Evolutionary conservation across 257 asterid genomes (phyloP), one percentile per base, ranked within the genome.

Genomic region (Salvia rosmarinus): DNA sequence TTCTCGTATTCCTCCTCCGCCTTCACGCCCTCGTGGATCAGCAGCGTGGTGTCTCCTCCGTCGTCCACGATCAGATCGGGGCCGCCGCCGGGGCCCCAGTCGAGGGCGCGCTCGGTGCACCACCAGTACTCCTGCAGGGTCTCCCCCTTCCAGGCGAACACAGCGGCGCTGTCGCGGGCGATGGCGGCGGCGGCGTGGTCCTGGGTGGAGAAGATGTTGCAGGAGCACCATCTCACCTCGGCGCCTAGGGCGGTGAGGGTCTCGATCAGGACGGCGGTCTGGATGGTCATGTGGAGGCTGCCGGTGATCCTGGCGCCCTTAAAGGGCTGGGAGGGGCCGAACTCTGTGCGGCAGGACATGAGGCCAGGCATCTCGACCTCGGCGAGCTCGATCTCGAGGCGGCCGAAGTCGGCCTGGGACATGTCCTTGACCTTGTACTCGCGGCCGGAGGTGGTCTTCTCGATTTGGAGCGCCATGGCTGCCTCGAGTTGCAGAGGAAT

Each of bases 371-470:
- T 81, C 71, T 81, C 85, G 59, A 81, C 85, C 74, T 78, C 85
- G 69, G 85, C 85, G 25, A 78, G 83, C 70, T 81, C 85, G 60
- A 81, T 40, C 16, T 81, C 85, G 75, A 81, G 85, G 64, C 85
- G 81, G 70, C 85, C 85, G 75, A 81, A 81, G 28, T 81, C 85
- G 19, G 85, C 85, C 81, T 78, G 85, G n/a, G 85, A 75, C 85
- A 81, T 78, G 71, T 81, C 85, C 83, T 78, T 81, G 65, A 81
- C 85, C 85, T 82, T 82, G 84, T 79, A 82, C 78, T 82, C 86
- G 67, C 86, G 86, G 84, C 86, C 86, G 46, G 86, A 58, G 70
- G 42, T 71, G 6, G 81, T 77, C 51, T 77, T 77, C 68, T 77
- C 81, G 9, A 77, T 76, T 35, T 46, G 51, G 16, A 77, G 81